phyloP scores from a whole-genome alignment of 1,139 yeast genomes.

The Hansenula sp. region DNA sequence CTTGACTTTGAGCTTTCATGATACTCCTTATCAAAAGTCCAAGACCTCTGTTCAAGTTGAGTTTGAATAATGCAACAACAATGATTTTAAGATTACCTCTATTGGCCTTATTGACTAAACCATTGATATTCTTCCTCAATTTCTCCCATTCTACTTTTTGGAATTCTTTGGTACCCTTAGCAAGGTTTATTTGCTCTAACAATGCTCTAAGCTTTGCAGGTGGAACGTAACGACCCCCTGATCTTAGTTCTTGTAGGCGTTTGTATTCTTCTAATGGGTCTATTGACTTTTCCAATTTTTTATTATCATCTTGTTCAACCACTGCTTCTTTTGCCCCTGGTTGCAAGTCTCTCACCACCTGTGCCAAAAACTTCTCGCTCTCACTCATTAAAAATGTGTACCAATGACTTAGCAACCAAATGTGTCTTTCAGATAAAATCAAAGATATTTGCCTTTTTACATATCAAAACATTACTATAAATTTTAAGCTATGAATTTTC shows the following conservation, averaged over 20 bases:
- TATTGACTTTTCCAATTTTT: slow-evolving; percentile 4
- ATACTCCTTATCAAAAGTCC: slow-evolving; percentile 56
- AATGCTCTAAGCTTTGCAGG: slow-evolving; percentile 46
- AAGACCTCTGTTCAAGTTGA: slow-evolving; percentile 55
- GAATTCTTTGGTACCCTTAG: slow-evolving; percentile 29
- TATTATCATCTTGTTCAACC: neutral
- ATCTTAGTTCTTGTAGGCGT: slow-evolving; percentile 33
- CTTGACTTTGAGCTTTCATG: slow-evolving; percentile 50
- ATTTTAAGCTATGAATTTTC: neutral
- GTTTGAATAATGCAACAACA: slow-evolving; percentile 44
- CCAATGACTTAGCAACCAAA: neutral
- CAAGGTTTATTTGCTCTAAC: slow-evolving; percentile 32
- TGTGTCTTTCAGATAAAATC: too few relatives aligned
- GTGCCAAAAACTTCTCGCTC: neutral
- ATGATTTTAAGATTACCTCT: slow-evolving; percentile 44
- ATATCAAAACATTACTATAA: neutral
- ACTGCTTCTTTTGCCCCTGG: neutral
- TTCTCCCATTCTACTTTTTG: slow-evolving; percentile 57
- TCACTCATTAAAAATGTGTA: neutral
- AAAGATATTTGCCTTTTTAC: neutral
- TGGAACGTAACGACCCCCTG: slow-evolving; percentile 49
- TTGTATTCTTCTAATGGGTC: slow-evolving; percentile 34
- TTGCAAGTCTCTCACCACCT: neutral
- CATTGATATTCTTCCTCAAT: slow-evolving; percentile 44
- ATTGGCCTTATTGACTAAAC: slow-evolving; percentile 43